A percentile compares a stretch with the other conserved stretches of the same genome.
phyloP scores from a whole-genome alignment of 2,329 filamentous ascomycete species.

The Hypoxylon sp. region DNA sequence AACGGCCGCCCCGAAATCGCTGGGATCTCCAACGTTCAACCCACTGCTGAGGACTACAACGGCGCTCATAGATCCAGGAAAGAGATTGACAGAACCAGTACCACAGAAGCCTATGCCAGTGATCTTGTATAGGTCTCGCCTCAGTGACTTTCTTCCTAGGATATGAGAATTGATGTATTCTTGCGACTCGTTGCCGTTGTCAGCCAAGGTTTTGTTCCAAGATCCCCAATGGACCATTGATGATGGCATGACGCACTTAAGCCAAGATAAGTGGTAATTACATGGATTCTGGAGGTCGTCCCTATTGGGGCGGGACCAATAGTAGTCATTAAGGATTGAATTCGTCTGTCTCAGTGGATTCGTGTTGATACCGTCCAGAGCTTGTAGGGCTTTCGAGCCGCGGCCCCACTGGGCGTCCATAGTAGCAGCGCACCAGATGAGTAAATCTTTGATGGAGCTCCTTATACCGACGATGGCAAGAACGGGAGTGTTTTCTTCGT shows the following conservation, averaged over 20 bases:
- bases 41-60: constrained; percentile 5
- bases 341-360: constrained; percentile 1
- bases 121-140: background rate
- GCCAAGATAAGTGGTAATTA: background rate
- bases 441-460: constrained; percentile 12
- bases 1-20: background rate
- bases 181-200: background rate
- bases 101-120: constrained; percentile 7
- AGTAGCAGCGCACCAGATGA: constrained; percentile 10
- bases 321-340: constrained; percentile 5
- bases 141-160: background rate
- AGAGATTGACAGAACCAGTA: background rate
- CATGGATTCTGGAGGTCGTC: background rate
- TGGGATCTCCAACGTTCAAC: constrained; percentile 1
- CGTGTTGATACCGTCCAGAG: background rate
- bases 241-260: constrained; percentile 5
- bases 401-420: constrained; percentile 4
- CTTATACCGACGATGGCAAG: constrained; percentile 10
- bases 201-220: background rate
- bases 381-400: background rate
- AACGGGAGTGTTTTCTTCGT: constrained; percentile 2
- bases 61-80: constrained; percentile 9
- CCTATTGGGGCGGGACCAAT: background rate
- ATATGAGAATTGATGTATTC: constrained; percentile 2
- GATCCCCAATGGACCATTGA: constrained; percentile 12